Evolutionary conservation across 163 green algal species (phyloP).

Genomic region (Volvox carteri): DNA sequence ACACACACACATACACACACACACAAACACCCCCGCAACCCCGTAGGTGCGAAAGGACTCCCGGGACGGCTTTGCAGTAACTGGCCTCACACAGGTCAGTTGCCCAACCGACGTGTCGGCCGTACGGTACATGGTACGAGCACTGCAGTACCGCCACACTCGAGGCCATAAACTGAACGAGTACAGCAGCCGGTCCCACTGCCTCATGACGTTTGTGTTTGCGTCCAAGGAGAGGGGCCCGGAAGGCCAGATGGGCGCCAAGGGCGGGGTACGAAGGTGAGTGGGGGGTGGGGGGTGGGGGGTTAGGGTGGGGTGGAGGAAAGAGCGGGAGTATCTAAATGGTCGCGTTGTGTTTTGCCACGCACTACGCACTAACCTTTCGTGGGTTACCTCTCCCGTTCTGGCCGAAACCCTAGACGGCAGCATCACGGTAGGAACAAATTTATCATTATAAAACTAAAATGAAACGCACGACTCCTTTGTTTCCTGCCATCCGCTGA

Average conservation of each 20-base stretch:
- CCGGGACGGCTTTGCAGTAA: constrained; percentile 76
- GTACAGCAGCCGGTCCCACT: constrained; percentile 80
- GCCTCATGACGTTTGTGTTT: constrained; percentile 82
- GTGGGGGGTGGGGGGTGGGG: background rate
- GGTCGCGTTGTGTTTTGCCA: too few species aligned
- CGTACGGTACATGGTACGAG: constrained; percentile 63
- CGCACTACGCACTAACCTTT: too few species aligned
- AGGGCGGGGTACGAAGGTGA: constrained; percentile 60
- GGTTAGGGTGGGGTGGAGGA: constrained; percentile 3
- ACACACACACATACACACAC: too few species aligned
- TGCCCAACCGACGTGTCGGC: constrained; percentile 56
- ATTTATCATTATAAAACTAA: too few species aligned
- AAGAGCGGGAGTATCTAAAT: too few species aligned
- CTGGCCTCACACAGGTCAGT: constrained; percentile 65
- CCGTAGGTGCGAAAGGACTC: constrained; percentile 74
- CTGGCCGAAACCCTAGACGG: too few species aligned
- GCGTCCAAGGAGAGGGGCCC: constrained; percentile 57
- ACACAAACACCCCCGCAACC: too few species aligned
- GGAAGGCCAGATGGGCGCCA: constrained; percentile 47
- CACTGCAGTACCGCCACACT: constrained; percentile 71
- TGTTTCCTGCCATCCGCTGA: background rate
- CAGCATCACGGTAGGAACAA: too few species aligned
- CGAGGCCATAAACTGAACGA: constrained; percentile 78
- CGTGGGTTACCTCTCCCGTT: too few species aligned
- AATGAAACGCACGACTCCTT: too few species aligned